Base-by-base conservation (phyloP, 495 filamentous ascomycete species). In the Terfezia claveryi region DNA sequence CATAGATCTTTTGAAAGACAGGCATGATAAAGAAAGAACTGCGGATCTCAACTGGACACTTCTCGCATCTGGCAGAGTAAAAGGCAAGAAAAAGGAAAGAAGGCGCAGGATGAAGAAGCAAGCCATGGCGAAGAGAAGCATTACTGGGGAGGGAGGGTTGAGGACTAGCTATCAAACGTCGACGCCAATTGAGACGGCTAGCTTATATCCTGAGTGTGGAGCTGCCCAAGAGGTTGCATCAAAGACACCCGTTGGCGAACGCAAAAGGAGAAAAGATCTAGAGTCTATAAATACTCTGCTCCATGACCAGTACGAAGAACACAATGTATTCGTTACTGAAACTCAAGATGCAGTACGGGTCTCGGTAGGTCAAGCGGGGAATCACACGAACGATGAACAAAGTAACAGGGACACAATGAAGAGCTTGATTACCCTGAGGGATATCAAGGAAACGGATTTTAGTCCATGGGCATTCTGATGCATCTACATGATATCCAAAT, bases 371-470 rank as follows among this genome's bases (percentile, higher is more conserved):
- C 20, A 8, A 20, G 50, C 12, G 49, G 36, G 36, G 23, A 37
- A 37, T 17, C 51, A 38, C 23, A 12, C 23, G 10, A 36, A 32
- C 27, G 37, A 49, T 9, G 32, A 38, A 16, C 27, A 55, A 10
- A 54, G 54, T 17, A 51, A 37, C 7, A 55, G 49, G 36, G 49
- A 44, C 0, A 44, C 49, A 7, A 38, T 57, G 10, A 49, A 60
- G 9, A 62, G 60, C n/a, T 27, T 59, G 38, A 53, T 65, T 14
- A 65, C 55, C 9, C 50, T 62, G 9, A 57, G 63, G 17, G 57
- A 62, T 60, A 51, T 65, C 10, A 54, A 55, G 16, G 62, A 65
- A 50, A 65, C 62, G 7, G 62, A 65, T 55, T 65, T 65, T 50
- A 57, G 56, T 32, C 63, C 62, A 12, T 65, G 63, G 63, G 63